A percentile compares a stretch with the other conserved stretches of the same genome.
Conservation (phyloP, 164 flowering plant genomes). For the Sedum album region DNA sequence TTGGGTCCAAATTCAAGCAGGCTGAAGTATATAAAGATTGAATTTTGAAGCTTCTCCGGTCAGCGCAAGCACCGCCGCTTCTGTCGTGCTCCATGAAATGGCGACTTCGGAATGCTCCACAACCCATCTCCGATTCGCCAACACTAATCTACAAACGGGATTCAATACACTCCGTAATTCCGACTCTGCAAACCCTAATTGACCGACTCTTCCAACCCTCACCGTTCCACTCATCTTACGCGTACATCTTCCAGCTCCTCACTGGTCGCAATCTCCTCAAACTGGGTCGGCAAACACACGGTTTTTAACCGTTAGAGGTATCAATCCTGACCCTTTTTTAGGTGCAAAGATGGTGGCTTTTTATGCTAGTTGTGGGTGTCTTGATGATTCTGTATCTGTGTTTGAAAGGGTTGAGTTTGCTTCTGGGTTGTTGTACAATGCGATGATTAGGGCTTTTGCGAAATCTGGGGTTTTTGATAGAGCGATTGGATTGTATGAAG, state of each 20-base stretch:
- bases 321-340: neutral
- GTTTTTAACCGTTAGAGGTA: neutral
- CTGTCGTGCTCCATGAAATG: neutral
- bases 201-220: neutral
- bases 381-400: neutral
- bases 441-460: conserved; percentile 6
- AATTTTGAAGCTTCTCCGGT: neutral
- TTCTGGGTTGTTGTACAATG: neutral
- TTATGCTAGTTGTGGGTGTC: neutral
- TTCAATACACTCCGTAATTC: neutral
- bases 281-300: neutral
- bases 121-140: neutral
- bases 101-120: neutral
- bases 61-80: too few relatives aligned
- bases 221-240: neutral
- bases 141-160: neutral
- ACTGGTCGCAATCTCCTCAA: neutral
- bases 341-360: neutral
- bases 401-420: neutral
- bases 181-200: neutral
- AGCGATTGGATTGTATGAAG: neutral
- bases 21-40: too few relatives aligned
- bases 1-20: neutral
- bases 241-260: neutral
- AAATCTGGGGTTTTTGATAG: neutral